Conservation (phyloP, 2,329 filamentous ascomycete species). For the Talaromyces sp. region DNA sequence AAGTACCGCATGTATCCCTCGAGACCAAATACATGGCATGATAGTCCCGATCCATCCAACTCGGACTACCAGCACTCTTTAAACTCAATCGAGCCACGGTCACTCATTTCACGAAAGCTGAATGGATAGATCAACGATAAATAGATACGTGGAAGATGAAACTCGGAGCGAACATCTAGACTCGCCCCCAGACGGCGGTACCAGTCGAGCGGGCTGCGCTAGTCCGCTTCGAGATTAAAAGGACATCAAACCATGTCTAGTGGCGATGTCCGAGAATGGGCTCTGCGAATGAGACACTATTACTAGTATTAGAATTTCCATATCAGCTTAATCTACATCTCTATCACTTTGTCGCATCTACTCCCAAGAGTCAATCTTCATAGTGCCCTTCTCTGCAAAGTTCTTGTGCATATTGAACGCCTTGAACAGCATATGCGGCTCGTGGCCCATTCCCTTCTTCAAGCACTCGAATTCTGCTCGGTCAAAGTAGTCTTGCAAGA, state of each 20-base stretch:
- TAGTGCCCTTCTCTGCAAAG: slow-evolving; percentile 75
- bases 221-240: neutral
- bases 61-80: neutral
- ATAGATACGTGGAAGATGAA: neutral
- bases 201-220: neutral
- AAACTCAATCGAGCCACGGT: neutral
- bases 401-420: slow-evolving; percentile 87
- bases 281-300: neutral
- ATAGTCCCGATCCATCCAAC: neutral
- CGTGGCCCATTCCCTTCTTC: slow-evolving; percentile 81
- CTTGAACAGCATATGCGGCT: slow-evolving; percentile 83
- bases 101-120: neutral
- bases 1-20: neutral
- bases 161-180: neutral
- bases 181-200: neutral
- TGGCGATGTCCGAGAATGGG: neutral
- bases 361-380: slow-evolving; percentile 73
- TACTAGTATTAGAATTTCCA: no score
- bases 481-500: slow-evolving; percentile 76
- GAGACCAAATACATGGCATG: neutral
- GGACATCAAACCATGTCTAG: neutral
- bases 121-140: neutral
- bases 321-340: no score
- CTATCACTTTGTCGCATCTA: slow-evolving; percentile 20
- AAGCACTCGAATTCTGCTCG: slow-evolving; percentile 83